Evolutionary conservation across 2,329 filamentous ascomycete species (phyloP).

Genomic region (Apiospora saccharicola): DNA sequence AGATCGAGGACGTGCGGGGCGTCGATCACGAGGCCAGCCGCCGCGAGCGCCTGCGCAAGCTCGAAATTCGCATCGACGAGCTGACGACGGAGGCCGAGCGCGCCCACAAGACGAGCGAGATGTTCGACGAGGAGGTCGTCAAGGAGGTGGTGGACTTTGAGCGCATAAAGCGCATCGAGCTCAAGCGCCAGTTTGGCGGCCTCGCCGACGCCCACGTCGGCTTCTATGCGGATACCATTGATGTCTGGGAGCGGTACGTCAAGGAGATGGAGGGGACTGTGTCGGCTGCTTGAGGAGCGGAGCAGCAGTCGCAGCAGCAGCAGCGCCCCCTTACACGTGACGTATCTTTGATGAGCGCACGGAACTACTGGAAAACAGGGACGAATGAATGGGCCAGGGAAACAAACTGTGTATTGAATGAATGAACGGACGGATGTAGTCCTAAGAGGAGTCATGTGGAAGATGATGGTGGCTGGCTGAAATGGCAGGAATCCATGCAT

Average conservation of each 20-base stretch:
- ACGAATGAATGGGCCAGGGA: not conserved
- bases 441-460: not conserved
- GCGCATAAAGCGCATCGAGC: conserved; percentile 92
- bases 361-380: not conserved
- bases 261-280: conserved; percentile 79
- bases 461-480: not conserved
- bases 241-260: conserved; percentile 91
- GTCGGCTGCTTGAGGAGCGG: not conserved
- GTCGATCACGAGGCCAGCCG: conserved; percentile 95
- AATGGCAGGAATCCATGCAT: conserved; percentile 18
- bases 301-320: not conserved
- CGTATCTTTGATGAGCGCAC: not conserved
- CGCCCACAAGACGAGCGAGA: conserved; percentile 85
- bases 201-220: conserved; percentile 85
- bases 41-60: conserved; percentile 84
- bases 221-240: conserved; percentile 82
- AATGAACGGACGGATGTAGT: not conserved
- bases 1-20: conserved; percentile 95
- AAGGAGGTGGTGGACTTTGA: conserved; percentile 95
- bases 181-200: conserved; percentile 83
- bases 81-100: conserved; percentile 88
- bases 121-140: conserved; percentile 96
- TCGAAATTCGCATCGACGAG: conserved; percentile 92
- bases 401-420: not conserved
- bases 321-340: not conserved